Conservation (phyloP, 768 basidiomycete species). For the Dacryopinax spathularia region DNA sequence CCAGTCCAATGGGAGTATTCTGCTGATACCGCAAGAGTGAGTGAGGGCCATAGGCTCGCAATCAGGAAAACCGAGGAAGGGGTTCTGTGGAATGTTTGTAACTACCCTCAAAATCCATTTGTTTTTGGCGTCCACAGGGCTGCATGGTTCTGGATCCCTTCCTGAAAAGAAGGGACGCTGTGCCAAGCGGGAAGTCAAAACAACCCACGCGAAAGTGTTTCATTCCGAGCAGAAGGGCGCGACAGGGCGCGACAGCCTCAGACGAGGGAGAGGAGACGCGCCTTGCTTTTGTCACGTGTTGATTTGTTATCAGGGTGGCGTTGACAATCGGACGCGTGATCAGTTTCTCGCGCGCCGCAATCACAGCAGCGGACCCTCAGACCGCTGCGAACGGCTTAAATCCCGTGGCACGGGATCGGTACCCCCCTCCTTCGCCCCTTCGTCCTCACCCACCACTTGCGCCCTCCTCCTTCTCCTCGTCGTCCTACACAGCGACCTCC, state of each 20-base stretch:
- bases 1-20: slow-evolving; percentile 55
- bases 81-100: not conserved
- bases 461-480: not conserved
- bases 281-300: not conserved
- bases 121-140: not conserved
- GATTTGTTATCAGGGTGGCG: slow-evolving; percentile 4
- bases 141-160: not conserved
- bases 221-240: too few relatives aligned
- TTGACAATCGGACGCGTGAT: slow-evolving; percentile 3
- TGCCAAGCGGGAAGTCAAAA: not conserved
- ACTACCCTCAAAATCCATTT: not conserved
- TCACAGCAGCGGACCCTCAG: not conserved
- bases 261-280: too few relatives aligned
- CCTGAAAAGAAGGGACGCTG: not conserved
- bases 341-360: not conserved
- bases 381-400: not conserved
- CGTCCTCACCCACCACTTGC: slow-evolving; percentile 3
- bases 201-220: too few relatives aligned
- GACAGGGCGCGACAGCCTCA: too few relatives aligned
- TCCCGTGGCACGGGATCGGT: slow-evolving; percentile 2
- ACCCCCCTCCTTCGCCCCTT: not conserved
- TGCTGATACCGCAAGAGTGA: not conserved
- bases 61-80: not conserved
- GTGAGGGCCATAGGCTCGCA: not conserved
- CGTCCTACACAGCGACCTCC: not conserved